A percentile compares a stretch with the other conserved stretches of the same genome.
Conservation (phyloP, 176 grass and related monocot genomes). For the Thalia dealbata region DNA sequence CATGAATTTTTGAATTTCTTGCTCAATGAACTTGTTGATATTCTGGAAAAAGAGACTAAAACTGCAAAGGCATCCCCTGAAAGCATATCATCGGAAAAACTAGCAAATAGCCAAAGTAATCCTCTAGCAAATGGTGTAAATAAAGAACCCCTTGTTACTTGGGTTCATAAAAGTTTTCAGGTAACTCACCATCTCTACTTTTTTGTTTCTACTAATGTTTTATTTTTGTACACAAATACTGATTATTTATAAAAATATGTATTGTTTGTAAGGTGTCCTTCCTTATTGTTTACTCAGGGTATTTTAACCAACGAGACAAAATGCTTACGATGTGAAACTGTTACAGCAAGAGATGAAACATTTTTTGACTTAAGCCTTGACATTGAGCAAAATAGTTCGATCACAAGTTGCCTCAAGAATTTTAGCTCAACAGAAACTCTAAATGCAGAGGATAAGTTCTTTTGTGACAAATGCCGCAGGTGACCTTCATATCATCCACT, state of each 20-base stretch:
- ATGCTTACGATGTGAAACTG: conserved; percentile 95
- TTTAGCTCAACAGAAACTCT: conserved; percentile 98
- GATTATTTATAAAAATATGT: background rate
- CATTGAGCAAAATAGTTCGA: conserved; percentile 96
- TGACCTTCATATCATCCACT: conserved; percentile 1
- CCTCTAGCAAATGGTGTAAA: conserved; percentile 43
- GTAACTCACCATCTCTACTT: conserved; percentile 13
- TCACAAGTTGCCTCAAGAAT: conserved; percentile 98
- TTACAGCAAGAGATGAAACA: conserved; percentile 95
- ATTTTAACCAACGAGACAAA: conserved; percentile 96
- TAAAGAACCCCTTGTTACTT: conserved; percentile 67
- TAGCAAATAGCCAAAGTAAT: conserved; percentile 42
- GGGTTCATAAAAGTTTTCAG: conserved; percentile 94
- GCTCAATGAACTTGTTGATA: conserved; percentile 96
- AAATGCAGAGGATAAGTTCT: conserved; percentile 97
- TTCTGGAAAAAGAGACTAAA: conserved; percentile 84
- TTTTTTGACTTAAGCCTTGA: conserved; percentile 98
- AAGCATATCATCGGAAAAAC: conserved; percentile 33
- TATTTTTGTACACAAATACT: background rate
- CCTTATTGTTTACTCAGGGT: conserved; percentile 41
- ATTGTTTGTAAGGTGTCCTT: conserved; percentile 15
- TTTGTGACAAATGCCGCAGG: conserved; percentile 99
- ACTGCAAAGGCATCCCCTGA: conserved; percentile 35
- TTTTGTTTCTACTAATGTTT: too few species aligned
- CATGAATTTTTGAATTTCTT: conserved; percentile 98